A percentile compares a stretch with the other conserved stretches of the same genome.
Conservation (phyloP, 1,284 basidiomycete species). For the Gomphus bonarii region DNA sequence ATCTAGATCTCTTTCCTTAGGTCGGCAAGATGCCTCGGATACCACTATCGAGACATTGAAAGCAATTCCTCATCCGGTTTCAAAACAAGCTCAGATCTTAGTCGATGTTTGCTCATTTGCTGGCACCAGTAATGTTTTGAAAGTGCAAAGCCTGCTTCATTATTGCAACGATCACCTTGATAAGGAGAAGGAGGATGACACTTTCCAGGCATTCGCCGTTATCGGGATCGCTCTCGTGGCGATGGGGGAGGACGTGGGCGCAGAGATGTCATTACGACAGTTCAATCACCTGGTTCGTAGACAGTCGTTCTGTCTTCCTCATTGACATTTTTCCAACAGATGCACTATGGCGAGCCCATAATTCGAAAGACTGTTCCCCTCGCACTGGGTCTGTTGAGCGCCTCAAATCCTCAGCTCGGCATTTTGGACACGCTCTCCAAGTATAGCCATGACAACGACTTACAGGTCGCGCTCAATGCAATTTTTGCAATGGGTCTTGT, state of each 20-base stretch:
- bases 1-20: conserved; percentile 27
- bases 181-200: conserved; percentile 59
- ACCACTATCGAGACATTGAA: conserved; percentile 94
- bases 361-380: conserved; percentile 94
- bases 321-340: conserved; percentile 37
- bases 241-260: conserved; percentile 98
- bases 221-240: conserved; percentile 91
- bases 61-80: conserved; percentile 88
- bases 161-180: conserved; percentile 89
- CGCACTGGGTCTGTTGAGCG: conserved; percentile 88
- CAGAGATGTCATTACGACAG: conserved; percentile 92
- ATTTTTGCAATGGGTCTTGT: conserved; percentile 99
- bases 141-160: conserved; percentile 89
- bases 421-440: conserved; percentile 98
- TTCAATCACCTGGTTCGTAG: conserved; percentile 83
- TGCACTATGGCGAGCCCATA: conserved; percentile 96
- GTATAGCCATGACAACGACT: conserved; percentile 98
- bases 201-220: conserved; percentile 90
- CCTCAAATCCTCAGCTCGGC: conserved; percentile 93
- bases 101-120: conserved; percentile 95
- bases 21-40: conserved; percentile 85
- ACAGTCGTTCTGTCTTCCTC: not conserved
- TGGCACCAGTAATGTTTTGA: conserved; percentile 92
- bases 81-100: conserved; percentile 85
- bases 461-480: conserved; percentile 91